phyloP scores from a whole-genome alignment of 1,284 basidiomycete species.

The Irpex sp. region DNA sequence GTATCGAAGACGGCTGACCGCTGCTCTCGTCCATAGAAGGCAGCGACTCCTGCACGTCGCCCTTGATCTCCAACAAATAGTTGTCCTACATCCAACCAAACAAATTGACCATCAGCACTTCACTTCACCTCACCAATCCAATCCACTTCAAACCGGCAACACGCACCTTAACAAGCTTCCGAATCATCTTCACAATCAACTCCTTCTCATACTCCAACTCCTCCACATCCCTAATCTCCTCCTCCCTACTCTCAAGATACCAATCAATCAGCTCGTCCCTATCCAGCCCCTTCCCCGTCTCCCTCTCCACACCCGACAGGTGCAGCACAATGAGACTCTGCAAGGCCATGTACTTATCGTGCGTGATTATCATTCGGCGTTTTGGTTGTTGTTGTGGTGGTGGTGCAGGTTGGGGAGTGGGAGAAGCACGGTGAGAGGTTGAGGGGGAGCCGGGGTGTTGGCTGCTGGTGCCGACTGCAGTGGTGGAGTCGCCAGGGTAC shows the following conservation, averaged over 20 bases:
- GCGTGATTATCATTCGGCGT: constrained; percentile 87
- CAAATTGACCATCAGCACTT: no score
- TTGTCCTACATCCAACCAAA: constrained; percentile 57
- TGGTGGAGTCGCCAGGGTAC: constrained; percentile 42
- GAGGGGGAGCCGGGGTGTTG: constrained; percentile 11
- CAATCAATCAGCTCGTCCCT: constrained; percentile 92
- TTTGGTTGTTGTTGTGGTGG: constrained; percentile 40
- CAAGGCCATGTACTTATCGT: constrained; percentile 92
- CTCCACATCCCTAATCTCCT: constrained; percentile 80
- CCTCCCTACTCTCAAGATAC: constrained; percentile 92
- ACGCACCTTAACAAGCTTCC: constrained; percentile 85
- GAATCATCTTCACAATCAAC: constrained; percentile 86
- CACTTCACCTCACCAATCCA: no score
- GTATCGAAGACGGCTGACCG: constrained; percentile 40
- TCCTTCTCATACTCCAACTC: constrained; percentile 92
- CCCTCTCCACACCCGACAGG: constrained; percentile 75
- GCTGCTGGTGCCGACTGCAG: constrained; percentile 24
- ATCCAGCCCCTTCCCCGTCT: constrained; percentile 77
- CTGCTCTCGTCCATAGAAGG: constrained; percentile 59
- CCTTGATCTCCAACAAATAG: constrained; percentile 80
- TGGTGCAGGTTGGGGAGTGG: constrained; percentile 24
- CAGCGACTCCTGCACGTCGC: constrained; percentile 78
- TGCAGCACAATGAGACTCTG: constrained; percentile 88
- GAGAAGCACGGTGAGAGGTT: constrained; percentile 31
- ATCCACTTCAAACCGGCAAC: not conserved